phyloP scores from a whole-genome alignment of 169 alveolate genomes.

The Eimeria praecox region DNA sequence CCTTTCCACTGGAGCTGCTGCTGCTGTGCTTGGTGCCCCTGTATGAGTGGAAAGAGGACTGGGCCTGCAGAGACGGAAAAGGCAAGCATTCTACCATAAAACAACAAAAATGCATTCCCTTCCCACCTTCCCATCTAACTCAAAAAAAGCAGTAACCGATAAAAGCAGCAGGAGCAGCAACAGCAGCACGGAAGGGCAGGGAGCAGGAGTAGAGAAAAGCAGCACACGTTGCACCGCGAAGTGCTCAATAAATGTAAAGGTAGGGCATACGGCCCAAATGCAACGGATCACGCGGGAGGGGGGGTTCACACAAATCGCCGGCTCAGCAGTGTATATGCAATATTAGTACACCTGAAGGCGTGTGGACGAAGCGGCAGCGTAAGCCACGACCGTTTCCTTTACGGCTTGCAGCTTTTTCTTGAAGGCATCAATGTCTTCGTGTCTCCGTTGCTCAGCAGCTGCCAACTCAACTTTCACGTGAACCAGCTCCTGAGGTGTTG shows the following conservation, averaged over 20 bases:
- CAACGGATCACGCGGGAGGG: neutral
- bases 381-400: constrained; percentile 75
- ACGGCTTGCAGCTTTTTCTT: constrained; percentile 70
- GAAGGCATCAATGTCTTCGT: constrained; percentile 77
- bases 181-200: neutral
- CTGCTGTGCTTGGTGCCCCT: neutral
- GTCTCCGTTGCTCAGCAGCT: constrained; percentile 77
- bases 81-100: neutral
- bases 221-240: neutral
- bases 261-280: neutral
- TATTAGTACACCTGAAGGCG: constrained; percentile 61
- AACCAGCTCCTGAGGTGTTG: constrained; percentile 72
- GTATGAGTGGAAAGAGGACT: constrained; percentile 8
- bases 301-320: neutral
- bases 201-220: neutral
- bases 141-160: neutral
- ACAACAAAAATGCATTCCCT: neutral
- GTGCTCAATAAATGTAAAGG: neutral
- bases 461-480: constrained; percentile 76
- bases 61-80: neutral
- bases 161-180: neutral
- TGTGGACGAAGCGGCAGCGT: constrained; percentile 74
- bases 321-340: neutral
- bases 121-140: neutral
- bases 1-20: constrained; percentile 31